A percentile compares a stretch with the other conserved stretches of the same genome.
Conservation (phyloP, 495 filamentous ascomycete genomes). For the Tetracladium marchalianum region DNA sequence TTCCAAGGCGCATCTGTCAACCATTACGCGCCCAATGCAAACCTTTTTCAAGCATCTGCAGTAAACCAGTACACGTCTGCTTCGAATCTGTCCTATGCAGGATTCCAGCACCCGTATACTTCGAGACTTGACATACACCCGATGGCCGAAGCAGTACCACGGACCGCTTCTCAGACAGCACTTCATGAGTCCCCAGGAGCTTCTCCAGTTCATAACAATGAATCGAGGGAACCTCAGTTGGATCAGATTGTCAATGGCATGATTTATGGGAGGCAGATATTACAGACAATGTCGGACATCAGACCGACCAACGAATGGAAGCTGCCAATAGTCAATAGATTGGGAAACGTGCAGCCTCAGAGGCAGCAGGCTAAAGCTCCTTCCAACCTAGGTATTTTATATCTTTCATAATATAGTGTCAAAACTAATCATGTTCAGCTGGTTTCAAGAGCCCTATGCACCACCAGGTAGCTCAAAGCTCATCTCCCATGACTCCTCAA, state of each 20-base stretch:
- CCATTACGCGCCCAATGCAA: no score
- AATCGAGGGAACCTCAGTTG: not conserved
- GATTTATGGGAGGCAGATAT: constrained; percentile 5
- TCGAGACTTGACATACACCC: not conserved
- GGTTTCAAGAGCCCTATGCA: constrained; percentile 14
- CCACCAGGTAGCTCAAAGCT: constrained; percentile 16
- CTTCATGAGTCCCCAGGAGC: not conserved
- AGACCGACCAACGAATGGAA: not conserved
- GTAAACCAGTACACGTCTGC: no score
- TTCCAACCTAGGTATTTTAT: constrained; percentile 21
- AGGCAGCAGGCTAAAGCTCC: constrained; percentile 23
- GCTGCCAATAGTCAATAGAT: constrained; percentile 7
- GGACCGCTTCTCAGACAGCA: not conserved
- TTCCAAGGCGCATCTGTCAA: no score
- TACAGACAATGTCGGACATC: not conserved
- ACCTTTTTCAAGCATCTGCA: no score
- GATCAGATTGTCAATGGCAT: constrained; percentile 11
- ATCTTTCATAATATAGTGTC: not conserved
- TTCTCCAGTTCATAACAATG: no score
- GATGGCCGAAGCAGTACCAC: not conserved
- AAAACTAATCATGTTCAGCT: constrained; percentile 10
- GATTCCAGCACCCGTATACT: no score
- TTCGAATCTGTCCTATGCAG: no score
- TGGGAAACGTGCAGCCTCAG: constrained; percentile 18
- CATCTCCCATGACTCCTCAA: constrained; percentile 23